Evolutionary conservation across 2,329 filamentous ascomycete species (phyloP).

Genomic region (Botrytis fragariae): DNA sequence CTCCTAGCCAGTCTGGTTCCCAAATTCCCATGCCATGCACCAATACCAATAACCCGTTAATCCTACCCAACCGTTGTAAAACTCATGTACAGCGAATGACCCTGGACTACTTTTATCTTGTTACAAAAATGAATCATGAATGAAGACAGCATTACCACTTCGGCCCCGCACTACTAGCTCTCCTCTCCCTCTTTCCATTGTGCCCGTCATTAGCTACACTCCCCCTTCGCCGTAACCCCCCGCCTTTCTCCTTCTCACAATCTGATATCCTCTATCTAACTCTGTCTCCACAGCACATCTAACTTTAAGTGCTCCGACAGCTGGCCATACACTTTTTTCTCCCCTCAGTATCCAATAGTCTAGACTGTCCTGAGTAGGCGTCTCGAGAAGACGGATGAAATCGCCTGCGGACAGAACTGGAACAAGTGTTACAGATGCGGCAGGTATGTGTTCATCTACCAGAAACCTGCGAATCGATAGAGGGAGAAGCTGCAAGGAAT

Average conservation of each 20-base stretch:
- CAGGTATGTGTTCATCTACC: constrained; percentile 78
- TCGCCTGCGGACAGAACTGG: constrained; percentile 73
- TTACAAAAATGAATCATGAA: background rate
- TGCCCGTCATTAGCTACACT: constrained; percentile 36
- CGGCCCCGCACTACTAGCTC: constrained; percentile 34
- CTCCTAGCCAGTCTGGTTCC: background rate
- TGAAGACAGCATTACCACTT: constrained; percentile 25
- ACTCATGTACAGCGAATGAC: background rate
- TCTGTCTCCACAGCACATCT: constrained; percentile 85
- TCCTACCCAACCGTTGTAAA: background rate
- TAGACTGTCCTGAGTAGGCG: constrained; percentile 70
- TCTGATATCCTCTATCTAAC: constrained; percentile 80
- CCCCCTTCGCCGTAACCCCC: constrained; percentile 37
- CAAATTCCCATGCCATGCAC: background rate
- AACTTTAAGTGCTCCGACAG: constrained; percentile 76
- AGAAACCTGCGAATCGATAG: constrained; percentile 69
- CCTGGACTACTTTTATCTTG: background rate
- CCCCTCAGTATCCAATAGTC: constrained; percentile 84
- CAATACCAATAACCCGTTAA: background rate
- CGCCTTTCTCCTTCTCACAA: constrained; percentile 57
- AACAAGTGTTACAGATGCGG: constrained; percentile 75
- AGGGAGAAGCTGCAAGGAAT: constrained; percentile 72
- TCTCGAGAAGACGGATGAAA: constrained; percentile 77
- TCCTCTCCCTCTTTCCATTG: constrained; percentile 31
- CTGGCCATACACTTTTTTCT: constrained; percentile 88